A percentile compares a stretch with the other conserved stretches of the same genome.
These are phyloP conservation scores for Cyberlindnera maclurae DNA, from an alignment of 805 yeast species.

Conservation along the genomic window DNA sequence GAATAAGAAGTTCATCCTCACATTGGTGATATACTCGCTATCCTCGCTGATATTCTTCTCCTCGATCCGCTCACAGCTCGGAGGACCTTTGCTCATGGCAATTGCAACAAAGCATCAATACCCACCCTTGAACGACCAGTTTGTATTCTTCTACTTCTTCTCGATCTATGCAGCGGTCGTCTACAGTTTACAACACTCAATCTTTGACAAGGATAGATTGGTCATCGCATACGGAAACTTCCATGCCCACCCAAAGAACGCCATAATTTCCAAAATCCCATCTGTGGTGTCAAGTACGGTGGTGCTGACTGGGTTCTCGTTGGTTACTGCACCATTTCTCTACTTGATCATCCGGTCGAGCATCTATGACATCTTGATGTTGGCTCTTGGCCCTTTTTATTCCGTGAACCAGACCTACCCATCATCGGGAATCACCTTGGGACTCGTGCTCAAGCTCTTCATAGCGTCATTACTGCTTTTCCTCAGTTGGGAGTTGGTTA, in stretches of 20 bases:
- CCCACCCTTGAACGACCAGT: slow-evolving; percentile 35
- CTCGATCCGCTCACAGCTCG: slow-evolving; percentile 19
- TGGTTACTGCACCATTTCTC: slow-evolving; percentile 31
- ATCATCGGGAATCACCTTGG: slow-evolving; percentile 27
- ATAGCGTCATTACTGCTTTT: slow-evolving; percentile 30
- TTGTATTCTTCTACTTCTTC: slow-evolving; percentile 44
- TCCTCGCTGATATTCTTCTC: slow-evolving; percentile 21
- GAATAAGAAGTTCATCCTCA: slow-evolving; percentile 20
- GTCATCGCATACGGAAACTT: slow-evolving; percentile 34
- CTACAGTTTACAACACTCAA: slow-evolving; percentile 44
- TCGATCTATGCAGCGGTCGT: slow-evolving; percentile 32
- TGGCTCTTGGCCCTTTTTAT: slow-evolving; percentile 25
- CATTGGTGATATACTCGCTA: slow-evolving; percentile 15
- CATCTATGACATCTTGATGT: slow-evolving; percentile 33
- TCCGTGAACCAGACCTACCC: slow-evolving; percentile 38
- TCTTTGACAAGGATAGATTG: slow-evolving; percentile 50
- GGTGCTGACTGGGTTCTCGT: slow-evolving; percentile 25
- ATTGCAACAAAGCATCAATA: slow-evolving; percentile 33
- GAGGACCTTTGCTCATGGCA: slow-evolving; percentile 17
- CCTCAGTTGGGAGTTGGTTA: slow-evolving; percentile 46
- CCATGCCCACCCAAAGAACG: slow-evolving; percentile 31
- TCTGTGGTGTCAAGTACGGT: slow-evolving; percentile 33
- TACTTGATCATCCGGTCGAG: slow-evolving; percentile 34
- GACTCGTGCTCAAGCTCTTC: slow-evolving; percentile 25
- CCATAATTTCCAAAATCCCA: slow-evolving; percentile 23